Base-by-base conservation (phyloP, 192 early-diverging fungal genomes). In the Gigaspora rosea region DNA sequence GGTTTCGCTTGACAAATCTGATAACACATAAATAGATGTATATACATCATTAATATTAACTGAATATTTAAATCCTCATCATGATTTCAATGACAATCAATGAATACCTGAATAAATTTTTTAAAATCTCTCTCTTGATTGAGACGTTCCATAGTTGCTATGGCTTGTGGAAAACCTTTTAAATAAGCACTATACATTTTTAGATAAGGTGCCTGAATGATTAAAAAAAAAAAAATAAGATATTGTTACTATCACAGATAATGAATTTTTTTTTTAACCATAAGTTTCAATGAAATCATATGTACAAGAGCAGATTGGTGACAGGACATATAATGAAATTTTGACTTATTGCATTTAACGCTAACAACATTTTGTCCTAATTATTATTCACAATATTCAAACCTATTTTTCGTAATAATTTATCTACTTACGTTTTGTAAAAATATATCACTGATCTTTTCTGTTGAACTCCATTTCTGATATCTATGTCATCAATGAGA, bases 161-260 rank as follows among this genome's bases (percentile, higher is more conserved):
- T 46, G 18, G 94, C 91, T 35, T 88, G 85, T 50, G 94, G 94
- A 82, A 91, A 95, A 80, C 92, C 93, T 82, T 94, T 95, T 75
- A 91, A 90, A 82, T 95, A 97, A 59, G 84, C 83, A 32, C 90
- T 92, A 79, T 97, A 97, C 86, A 95, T 90, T 73, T 91, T 93
- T 76, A 97, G 84, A 76, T 90, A 93, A 1, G 92, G 89, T 35
- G 75, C 75, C 75, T 76, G 54, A 41, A 41, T 41, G 3, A 41
- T 41, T 41, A 41, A 41, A 41, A 41, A 41, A 41, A 6, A 6
- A 7, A 41, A 3, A 41, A 41, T 41, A 41, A 41, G 2, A 41
- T 41, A 27, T 27, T 27, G 27, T 41, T 6, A 41, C 41, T 41
- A 41, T 41, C 41, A 3, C 3, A 41, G 41, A 41, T 41, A 41